These are phyloP conservation scores for Penicillium expansum DNA, from an alignment of 2,329 filamentous ascomycete species.

Conservation along the genomic window DNA sequence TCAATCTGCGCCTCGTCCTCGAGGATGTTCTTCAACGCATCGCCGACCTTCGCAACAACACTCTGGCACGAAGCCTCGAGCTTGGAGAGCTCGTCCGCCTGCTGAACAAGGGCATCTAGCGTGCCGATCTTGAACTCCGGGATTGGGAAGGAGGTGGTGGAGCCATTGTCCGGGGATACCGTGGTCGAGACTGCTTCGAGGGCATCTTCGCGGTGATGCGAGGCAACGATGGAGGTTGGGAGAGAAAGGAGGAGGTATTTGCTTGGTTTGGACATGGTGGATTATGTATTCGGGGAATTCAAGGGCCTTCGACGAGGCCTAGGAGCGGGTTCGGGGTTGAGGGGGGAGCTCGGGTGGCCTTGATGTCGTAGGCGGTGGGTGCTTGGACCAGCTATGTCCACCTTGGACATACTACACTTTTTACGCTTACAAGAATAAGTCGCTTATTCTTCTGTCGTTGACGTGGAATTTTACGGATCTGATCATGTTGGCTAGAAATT, in stretches of 20 bases:
- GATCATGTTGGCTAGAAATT: neutral
- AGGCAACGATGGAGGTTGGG: slow-evolving; percentile 80
- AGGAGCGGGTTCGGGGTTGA: slow-evolving; percentile 10
- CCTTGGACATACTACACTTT: neutral
- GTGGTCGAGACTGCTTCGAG: slow-evolving; percentile 71
- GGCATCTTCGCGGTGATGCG: slow-evolving; percentile 76
- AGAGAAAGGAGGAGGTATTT: slow-evolving; percentile 89
- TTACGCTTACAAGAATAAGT: neutral
- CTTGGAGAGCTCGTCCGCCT: slow-evolving; percentile 92
- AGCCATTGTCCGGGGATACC: slow-evolving; percentile 71
- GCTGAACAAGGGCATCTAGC: slow-evolving; percentile 88
- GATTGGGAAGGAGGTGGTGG: slow-evolving; percentile 72
- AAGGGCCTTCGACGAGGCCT: slow-evolving; percentile 15
- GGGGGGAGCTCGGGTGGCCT: slow-evolving; percentile 19
- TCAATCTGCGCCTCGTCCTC: slow-evolving; percentile 79
- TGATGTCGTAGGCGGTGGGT: slow-evolving; percentile 31
- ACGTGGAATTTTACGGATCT: neutral
- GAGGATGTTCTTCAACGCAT: slow-evolving; percentile 77
- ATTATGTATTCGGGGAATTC: neutral
- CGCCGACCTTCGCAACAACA: slow-evolving; percentile 83
- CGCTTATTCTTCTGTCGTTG: neutral
- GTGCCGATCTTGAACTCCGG: slow-evolving; percentile 98
- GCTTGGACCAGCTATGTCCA: slow-evolving; percentile 14
- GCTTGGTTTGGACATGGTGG: slow-evolving; percentile 43
- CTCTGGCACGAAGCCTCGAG: slow-evolving; percentile 74